Base-by-base conservation (phyloP, 75 land plant species). In the Sequoia sempervirens region DNA sequence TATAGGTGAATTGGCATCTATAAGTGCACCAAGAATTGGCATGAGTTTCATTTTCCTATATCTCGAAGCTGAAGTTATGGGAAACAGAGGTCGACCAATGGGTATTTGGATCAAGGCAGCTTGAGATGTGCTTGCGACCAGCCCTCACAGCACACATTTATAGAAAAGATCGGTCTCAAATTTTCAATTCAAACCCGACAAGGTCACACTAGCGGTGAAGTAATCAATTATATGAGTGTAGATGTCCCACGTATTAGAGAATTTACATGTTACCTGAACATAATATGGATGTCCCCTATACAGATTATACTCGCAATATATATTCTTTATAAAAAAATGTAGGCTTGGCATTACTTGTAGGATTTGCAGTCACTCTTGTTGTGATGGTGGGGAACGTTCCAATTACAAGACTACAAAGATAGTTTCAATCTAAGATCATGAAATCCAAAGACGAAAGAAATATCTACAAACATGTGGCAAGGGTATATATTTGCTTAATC, bases 211-310 rank as follows among this genome's bases (percentile, higher is more conserved):
- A 95, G 92, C 83, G 97, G 98, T 36, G 98, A 96, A 82, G 93
- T 96, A 70, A 95, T 96, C 68, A 96, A 96, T 81, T 93, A 89
- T 74, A 93, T 95, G 93, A 94, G 95, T 83, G 98, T 96, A 43
- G 98, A 96, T 86, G 85, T 93, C 32, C 91, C 92, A 84, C 90
- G 97, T 68, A 92, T 96, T 52, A 85, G 91, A 41, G 93, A 92
- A 23, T 84, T 96, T 82, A 82, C 88, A 5, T 96, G 94, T 92
- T 95, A 89, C 78, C 50, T 89, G 79, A 92, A 96, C 72, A 86
- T 80, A 13, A 78, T 94, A 30, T 94, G 92, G 91, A 89, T 93
- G 91, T 88, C 94, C 9, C 98, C 98, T 4, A 81, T 96, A 36
- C 93, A 96, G 86, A 84, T 96, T 26, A 52, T 90, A 9, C 85